Conservation (phyloP, 2,329 filamentous ascomycete species). For the Chaetomium sp. region DNA sequence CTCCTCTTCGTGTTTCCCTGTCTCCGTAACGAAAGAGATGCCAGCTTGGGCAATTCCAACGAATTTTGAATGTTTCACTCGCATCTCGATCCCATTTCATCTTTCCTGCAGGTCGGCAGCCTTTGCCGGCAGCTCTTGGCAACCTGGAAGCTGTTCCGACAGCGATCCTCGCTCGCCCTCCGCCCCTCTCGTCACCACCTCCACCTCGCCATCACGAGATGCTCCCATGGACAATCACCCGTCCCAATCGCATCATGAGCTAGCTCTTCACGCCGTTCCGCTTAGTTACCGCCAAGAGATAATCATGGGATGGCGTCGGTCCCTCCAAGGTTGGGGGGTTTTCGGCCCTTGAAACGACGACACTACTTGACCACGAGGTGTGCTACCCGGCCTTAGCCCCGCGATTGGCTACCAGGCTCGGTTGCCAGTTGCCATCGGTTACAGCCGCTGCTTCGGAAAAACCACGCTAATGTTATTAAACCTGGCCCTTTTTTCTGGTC, state of each 20-base stretch:
- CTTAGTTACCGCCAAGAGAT: constrained; percentile 8
- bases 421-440: constrained; percentile 16
- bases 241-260: constrained; percentile 7
- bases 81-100: background rate
- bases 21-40: background rate
- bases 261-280: background rate
- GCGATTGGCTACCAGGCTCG: constrained; percentile 20
- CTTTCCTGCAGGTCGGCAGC: constrained; percentile 13
- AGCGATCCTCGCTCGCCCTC: background rate
- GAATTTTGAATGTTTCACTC: background rate
- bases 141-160: constrained; percentile 6
- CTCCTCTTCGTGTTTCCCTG: no score
- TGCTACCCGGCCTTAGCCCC: background rate
- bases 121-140: constrained; percentile 16
- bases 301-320: background rate
- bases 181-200: background rate
- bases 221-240: background rate
- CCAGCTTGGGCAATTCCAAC: constrained; percentile 7
- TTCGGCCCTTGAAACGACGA: constrained; percentile 2
- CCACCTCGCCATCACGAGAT: background rate
- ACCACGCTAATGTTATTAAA: constrained; percentile 8
- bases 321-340: constrained; percentile 8
- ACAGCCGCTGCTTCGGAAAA: constrained; percentile 13
- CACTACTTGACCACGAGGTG: constrained; percentile 11
- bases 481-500: background rate